These are phyloP conservation scores for Pseudomicrostroma phylloplanum DNA, from an alignment of 1,284 basidiomycete genomes.

Conservation along the genomic window DNA sequence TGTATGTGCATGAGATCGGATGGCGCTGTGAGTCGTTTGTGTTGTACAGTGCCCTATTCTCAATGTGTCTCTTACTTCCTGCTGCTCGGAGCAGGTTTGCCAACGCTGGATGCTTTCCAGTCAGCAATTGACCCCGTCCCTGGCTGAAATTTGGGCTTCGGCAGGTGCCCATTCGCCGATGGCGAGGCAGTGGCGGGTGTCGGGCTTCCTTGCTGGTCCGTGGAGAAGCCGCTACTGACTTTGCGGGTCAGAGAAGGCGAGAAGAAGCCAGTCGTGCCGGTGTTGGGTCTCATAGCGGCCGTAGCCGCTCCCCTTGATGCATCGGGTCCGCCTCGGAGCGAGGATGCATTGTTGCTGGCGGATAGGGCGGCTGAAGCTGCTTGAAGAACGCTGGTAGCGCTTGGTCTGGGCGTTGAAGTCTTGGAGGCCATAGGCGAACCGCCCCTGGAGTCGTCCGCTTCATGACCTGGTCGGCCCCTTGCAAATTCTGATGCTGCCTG, in stretches of 20 bases:
- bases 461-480: neutral
- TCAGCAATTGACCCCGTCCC: neutral
- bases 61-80: too few relatives aligned
- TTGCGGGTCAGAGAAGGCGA: neutral
- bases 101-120: too few relatives aligned
- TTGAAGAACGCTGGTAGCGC: neutral
- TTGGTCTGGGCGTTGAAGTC: neutral
- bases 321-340: neutral
- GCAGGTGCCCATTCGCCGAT: neutral
- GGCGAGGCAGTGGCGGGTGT: neutral
- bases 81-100: too few relatives aligned
- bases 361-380: neutral
- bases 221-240: neutral
- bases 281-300: neutral
- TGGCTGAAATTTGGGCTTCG: slow-evolving; percentile 7
- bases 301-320: neutral
- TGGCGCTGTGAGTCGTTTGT: too few relatives aligned
- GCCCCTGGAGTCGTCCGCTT: neutral
- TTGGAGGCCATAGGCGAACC: neutral
- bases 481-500: neutral
- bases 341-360: neutral
- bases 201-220: neutral
- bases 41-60: too few relatives aligned
- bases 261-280: neutral
- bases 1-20: too few relatives aligned